Evolutionary conservation across 306 rosid genomes (phyloP).

Genomic region (Acacia confusa): DNA sequence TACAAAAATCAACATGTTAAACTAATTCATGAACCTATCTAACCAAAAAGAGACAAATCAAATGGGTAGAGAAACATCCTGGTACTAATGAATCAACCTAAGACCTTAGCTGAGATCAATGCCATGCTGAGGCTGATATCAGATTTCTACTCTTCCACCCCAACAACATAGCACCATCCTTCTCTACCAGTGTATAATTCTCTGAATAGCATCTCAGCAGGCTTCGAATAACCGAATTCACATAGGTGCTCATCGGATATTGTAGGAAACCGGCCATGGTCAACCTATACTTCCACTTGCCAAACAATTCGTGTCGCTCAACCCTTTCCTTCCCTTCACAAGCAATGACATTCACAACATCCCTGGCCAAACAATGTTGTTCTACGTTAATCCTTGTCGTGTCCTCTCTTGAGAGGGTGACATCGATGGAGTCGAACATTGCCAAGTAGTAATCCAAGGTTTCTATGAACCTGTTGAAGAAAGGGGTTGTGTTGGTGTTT

Average conservation of each 20-base stretch:
- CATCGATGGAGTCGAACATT: conserved; percentile 78
- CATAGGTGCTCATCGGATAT: conserved; percentile 69
- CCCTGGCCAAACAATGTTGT: conserved; percentile 85
- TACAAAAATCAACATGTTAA: conserved; percentile 22
- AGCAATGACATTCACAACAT: conserved; percentile 70
- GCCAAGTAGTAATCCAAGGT: conserved; percentile 75
- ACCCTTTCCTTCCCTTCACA: conserved; percentile 82
- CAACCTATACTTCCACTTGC: conserved; percentile 87
- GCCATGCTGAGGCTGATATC: conserved; percentile 89
- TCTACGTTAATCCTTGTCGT: conserved; percentile 73
- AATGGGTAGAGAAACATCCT: background rate
- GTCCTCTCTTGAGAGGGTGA: conserved; percentile 53
- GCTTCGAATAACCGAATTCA: conserved; percentile 61
- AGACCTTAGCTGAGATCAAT: conserved; percentile 34
- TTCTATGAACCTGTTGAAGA: conserved; percentile 68
- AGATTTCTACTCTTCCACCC: conserved; percentile 83
- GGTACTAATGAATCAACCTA: background rate
- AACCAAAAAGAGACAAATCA: background rate
- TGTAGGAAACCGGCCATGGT: conserved; percentile 84
- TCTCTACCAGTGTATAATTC: conserved; percentile 69
- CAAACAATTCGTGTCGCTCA: conserved; percentile 80
- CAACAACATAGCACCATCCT: conserved; percentile 75
- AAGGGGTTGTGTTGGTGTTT: conserved; percentile 88
- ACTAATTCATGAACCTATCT: background rate
- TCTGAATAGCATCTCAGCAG: conserved; percentile 67